These are phyloP conservation scores for Sonneratia caseolaris DNA, from an alignment of 345 rosid genomes.

Conservation along the genomic window DNA sequence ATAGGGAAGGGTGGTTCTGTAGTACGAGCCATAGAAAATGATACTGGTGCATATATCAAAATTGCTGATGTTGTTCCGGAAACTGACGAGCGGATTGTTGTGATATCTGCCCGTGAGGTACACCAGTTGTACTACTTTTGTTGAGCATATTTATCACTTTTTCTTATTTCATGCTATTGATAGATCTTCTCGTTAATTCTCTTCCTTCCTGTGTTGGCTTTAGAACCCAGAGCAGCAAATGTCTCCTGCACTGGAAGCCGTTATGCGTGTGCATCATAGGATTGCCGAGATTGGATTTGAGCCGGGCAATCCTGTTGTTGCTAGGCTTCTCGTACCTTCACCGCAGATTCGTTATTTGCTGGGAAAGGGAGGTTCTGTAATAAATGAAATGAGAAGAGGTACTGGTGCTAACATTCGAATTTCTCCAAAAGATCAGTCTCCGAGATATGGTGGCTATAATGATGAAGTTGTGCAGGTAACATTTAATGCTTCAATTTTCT, in stretches of 20 bases:
- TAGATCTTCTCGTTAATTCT: neutral
- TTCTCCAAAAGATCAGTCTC: constrained; percentile 51
- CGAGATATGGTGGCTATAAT: constrained; percentile 39
- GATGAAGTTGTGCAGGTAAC: constrained; percentile 76
- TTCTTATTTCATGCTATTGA: neutral
- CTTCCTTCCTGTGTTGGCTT: neutral
- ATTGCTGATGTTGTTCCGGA: constrained; percentile 48
- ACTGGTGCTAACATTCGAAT: constrained; percentile 63
- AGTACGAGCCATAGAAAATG: constrained; percentile 47
- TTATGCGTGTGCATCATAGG: constrained; percentile 58
- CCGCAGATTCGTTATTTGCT: constrained; percentile 52
- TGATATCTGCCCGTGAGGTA: constrained; percentile 77
- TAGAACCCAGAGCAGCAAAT: constrained; percentile 59
- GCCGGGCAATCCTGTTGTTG: constrained; percentile 52
- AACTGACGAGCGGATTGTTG: constrained; percentile 55
- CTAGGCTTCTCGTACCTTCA: constrained; percentile 59
- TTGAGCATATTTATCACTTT: neutral
- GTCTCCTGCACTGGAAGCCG: constrained; percentile 72
- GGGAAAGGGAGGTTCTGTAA: constrained; percentile 64
- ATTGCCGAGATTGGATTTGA: constrained; percentile 71
- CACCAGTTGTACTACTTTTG: constrained; percentile 9
- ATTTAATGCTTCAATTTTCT: neutral
- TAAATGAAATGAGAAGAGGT: constrained; percentile 65
- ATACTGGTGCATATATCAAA: constrained; percentile 68
- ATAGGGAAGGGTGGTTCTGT: constrained; percentile 77